These are phyloP conservation scores for Hydrangea macrophylla DNA, from an alignment of 148 eudicot genomes.

Conservation along the genomic window DNA sequence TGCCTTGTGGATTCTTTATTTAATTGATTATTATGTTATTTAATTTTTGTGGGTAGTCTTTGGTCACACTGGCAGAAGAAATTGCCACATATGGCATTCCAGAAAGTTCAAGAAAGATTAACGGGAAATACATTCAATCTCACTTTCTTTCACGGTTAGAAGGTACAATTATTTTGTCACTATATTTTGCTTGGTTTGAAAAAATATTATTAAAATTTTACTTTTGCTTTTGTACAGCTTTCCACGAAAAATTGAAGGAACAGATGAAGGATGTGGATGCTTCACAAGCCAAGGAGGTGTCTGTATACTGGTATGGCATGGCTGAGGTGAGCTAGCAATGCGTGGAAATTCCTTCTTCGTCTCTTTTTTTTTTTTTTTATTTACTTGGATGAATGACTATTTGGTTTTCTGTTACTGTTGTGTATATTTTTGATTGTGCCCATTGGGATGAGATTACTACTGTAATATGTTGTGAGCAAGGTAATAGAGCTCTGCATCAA, in stretches of 20 bases:
- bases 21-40: background rate
- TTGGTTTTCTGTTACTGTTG: background rate
- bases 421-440: background rate
- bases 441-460: background rate
- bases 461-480: background rate
- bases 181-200: background rate
- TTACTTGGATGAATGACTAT: background rate
- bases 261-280: slow-evolving; percentile 79
- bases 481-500: background rate
- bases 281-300: slow-evolving; percentile 69
- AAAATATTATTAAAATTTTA: background rate
- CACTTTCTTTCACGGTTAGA: slow-evolving; percentile 65
- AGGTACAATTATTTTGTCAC: slow-evolving; percentile 40
- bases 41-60: slow-evolving; percentile 45
- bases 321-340: slow-evolving; percentile 74
- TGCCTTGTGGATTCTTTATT: background rate
- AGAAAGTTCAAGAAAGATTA: slow-evolving; percentile 76
- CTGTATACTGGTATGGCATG: slow-evolving; percentile 75
- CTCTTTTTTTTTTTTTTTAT: background rate
- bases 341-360: background rate
- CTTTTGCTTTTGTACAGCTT: slow-evolving; percentile 41
- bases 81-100: slow-evolving; percentile 66
- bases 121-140: slow-evolving; percentile 83
- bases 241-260: slow-evolving; percentile 58
- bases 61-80: slow-evolving; percentile 75